Evolutionary conservation across 2,329 filamentous ascomycete genomes (phyloP), one percentile per base, ranked within the genome.

Genomic region (Dichotomopilus funicola): DNA sequence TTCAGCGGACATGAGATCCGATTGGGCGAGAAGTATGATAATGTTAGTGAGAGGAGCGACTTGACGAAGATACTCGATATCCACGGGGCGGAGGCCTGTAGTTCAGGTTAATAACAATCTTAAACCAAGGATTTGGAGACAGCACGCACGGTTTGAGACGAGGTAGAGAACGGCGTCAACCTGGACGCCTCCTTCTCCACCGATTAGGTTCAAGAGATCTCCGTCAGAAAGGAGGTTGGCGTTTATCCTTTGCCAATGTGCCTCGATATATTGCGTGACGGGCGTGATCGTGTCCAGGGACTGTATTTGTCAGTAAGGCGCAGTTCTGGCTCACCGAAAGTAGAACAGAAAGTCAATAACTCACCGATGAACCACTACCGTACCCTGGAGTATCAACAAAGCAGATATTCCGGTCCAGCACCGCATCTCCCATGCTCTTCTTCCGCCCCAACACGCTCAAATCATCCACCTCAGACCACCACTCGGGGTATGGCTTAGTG

Each of bases 341-440:
- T 42, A 51, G 31, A 41, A 37, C 42, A 48, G 31, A 36, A 33
- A 42, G 13, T 55, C 8, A 54, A 31, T 9, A 43, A 70, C 79
- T 58, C 70, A 83, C 78, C 40, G 78, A 80, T 46, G 73, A 75
- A 46, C 76, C 77, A 61, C 68, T 73, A 42, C 76, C 73, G 68
- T 82, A 83, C 10, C 85, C 85, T 9, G 87, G 83, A 2, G 88
- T 92, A 72, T 97, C 92, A 56, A 96, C 85, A 67, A 99, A 96
- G 70, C 90, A 96, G 5, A 99, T 73, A 66, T 99, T 99, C 35
- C 92, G 82, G 67, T 97, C 92, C 46, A 97, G 74, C 41, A 96
- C 81, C 27, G 83, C 80, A 60, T 94, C 91, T 6, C 85, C 84
- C 51, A 83, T 74, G 65, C 88, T 92, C 67, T 85, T 88, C 64